Base-by-base conservation (phyloP, 441 rosid species). In the Jatropha multifida region DNA sequence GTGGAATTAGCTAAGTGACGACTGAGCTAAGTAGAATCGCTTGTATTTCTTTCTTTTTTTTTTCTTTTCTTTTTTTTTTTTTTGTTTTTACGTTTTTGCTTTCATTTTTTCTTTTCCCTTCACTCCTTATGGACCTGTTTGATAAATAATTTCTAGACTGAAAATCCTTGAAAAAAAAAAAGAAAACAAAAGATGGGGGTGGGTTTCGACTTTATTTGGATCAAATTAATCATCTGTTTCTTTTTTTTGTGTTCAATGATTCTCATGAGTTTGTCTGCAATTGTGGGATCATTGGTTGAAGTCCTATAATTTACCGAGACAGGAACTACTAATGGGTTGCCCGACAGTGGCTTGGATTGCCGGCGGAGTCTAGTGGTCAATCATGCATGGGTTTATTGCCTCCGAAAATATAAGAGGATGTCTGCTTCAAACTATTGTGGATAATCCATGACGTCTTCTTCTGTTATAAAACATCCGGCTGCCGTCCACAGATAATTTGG, bases 111-210 rank as follows among this genome's bases (percentile, higher is more conserved):
- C 37, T 59, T 69, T 68, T 52, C 26, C 23, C 77, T 60, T 32
- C 69, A 27, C 76, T 68, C 40, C 65, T 41, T 51, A 9, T 59
- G 82, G 66, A 60, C 80, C 73, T 85, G 94, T 84, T 83, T 68
- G 83, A 89, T 90, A 90, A 89, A 89, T 89, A 90, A 89, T 56
- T 63, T 86, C 90, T 86, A 82, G 84, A 77, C 74, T 77, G 81
- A 59, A 65, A 44, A 58, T 60, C 61, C 1, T 14, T n/a, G 12
- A 58, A 58, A 20, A 58, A 3, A 13, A 65, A 72, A 52, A 17
- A 63, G 67, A 77, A 79, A 51, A 65, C 62, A 69, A 67, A 32
- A 75, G 75, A 65, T 38, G 23, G 23, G 23, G 23, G 23, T 23
- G 48, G 32, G 74, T 17, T 65, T 38, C 48, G 56, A 13, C 74